phyloP scores from a whole-genome alignment of 345 rosid genomes.

The Euclidium syriacum region DNA sequence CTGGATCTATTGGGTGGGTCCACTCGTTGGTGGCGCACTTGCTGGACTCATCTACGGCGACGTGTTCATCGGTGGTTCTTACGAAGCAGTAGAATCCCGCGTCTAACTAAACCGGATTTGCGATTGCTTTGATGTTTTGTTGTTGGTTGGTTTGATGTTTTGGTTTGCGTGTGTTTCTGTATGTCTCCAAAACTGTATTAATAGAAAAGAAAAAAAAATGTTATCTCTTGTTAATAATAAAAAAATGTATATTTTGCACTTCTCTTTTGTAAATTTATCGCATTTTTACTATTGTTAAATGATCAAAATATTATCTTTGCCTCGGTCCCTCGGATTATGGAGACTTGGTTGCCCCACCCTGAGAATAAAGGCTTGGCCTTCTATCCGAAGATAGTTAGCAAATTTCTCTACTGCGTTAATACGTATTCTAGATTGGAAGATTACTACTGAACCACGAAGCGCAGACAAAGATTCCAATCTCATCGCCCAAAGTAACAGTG shows the following conservation, averaged over 20 bases:
- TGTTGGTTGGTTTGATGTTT: constrained; percentile 17
- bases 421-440: too few relatives aligned
- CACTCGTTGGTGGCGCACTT: constrained; percentile 73
- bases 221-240: constrained; percentile 11
- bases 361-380: too few relatives aligned
- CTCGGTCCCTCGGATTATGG: too few relatives aligned
- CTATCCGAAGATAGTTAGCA: too few relatives aligned
- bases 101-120: not conserved
- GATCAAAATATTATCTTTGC: too few relatives aligned
- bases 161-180: constrained; percentile 6
- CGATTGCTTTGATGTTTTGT: not conserved
- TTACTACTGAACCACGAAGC: too few relatives aligned
- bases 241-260: not conserved
- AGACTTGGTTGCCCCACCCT: too few relatives aligned
- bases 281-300: not conserved
- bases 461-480: too few relatives aligned
- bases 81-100: constrained; percentile 36
- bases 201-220: not conserved
- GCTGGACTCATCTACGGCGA: constrained; percentile 82
- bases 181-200: constrained; percentile 1
- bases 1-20: constrained; percentile 88
- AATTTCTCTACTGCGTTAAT: too few relatives aligned
- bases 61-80: constrained; percentile 61
- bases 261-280: not conserved
- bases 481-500: too few relatives aligned